A percentile compares a stretch with the other conserved stretches of the same genome.
Conservation (phyloP, 768 basidiomycete genomes). For the Leucogyrophana mollusca region DNA sequence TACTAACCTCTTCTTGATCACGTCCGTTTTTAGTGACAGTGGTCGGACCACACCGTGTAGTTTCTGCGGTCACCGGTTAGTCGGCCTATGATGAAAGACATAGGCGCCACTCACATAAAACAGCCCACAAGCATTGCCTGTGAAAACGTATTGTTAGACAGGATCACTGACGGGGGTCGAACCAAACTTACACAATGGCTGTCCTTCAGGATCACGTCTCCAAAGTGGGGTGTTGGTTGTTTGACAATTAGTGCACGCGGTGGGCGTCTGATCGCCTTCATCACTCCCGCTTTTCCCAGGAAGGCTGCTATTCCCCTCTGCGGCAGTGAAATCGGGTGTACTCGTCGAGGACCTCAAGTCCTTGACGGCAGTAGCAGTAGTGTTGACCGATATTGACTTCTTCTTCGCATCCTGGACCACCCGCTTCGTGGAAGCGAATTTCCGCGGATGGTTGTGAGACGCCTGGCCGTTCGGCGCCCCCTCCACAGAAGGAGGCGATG, state of each 20-base stretch:
- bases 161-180: slow-evolving; percentile 7
- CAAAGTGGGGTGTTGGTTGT: slow-evolving; percentile 95
- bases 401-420: slow-evolving; percentile 57
- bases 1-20: slow-evolving; percentile 90
- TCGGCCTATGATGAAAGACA: slow-evolving; percentile 2
- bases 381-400: slow-evolving; percentile 36
- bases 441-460: slow-evolving; percentile 40
- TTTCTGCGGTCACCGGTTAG: slow-evolving; percentile 57
- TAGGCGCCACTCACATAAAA: slow-evolving; percentile 70
- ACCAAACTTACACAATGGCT: slow-evolving; percentile 73
- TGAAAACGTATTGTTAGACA: slow-evolving; percentile 10
- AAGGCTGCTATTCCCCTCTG: slow-evolving; percentile 26
- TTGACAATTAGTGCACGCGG: slow-evolving; percentile 91
- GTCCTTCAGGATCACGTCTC: slow-evolving; percentile 90
- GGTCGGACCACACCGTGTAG: slow-evolving; percentile 94
- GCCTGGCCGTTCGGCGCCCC: slow-evolving; percentile 33
- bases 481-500: slow-evolving; percentile 71
- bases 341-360: slow-evolving; percentile 58
- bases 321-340: slow-evolving; percentile 57
- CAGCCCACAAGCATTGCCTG: slow-evolving; percentile 89
- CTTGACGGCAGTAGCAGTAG: slow-evolving; percentile 26
- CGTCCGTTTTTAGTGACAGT: slow-evolving; percentile 92
- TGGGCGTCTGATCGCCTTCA: slow-evolving; percentile 71
- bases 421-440: slow-evolving; percentile 66
- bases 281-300: slow-evolving; percentile 47